Percentiles rank a stretch among this genome's conserved stretches.
phyloP scores from a whole-genome alignment of 2,329 filamentous ascomycete genomes.

The Trichoderma sp. region DNA sequence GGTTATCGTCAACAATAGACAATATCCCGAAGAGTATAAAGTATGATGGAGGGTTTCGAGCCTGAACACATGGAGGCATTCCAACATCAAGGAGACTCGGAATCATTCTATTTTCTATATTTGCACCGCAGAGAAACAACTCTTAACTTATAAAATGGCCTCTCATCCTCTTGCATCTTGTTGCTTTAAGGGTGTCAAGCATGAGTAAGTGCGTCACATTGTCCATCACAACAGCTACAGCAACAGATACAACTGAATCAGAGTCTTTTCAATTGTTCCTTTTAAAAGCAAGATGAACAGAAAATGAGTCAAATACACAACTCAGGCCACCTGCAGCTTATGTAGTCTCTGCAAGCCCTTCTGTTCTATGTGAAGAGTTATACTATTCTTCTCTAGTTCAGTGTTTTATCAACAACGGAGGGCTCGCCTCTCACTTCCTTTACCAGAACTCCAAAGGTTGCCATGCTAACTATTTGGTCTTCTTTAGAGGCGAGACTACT shows the following conservation, averaged over 20 bases:
- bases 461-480: background rate
- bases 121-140: background rate
- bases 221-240: background rate
- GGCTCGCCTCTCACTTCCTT: background rate
- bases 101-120: background rate
- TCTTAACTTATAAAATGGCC: background rate
- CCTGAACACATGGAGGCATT: background rate
- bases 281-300: background rate
- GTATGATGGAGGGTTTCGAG: background rate
- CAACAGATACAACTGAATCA: background rate
- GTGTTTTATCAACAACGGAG: background rate
- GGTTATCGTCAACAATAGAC: background rate
- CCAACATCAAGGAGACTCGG: background rate
- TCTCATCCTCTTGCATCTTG: background rate
- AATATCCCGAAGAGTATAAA: background rate
- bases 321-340: background rate
- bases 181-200: background rate
- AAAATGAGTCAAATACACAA: background rate
- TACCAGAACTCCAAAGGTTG: background rate
- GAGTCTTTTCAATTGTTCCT: background rate
- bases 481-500: constrained; percentile 48
- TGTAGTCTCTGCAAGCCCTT: background rate
- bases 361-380: background rate
- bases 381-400: background rate
- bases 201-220: background rate